Conservation (phyloP, 2,329 filamentous ascomycete genomes). For the Fusarium sp. region DNA sequence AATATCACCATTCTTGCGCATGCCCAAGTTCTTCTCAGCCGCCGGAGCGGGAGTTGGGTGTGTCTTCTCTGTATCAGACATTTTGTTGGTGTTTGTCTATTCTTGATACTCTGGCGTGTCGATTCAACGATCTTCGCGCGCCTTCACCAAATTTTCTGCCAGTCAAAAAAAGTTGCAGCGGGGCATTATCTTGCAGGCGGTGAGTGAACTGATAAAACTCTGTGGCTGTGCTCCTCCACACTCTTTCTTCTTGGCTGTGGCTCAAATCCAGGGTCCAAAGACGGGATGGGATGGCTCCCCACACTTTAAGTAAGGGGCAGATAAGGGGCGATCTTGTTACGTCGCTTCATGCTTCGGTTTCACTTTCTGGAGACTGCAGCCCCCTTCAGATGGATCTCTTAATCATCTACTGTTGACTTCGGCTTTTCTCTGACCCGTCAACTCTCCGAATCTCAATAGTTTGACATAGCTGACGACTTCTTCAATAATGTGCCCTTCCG, state of each 20-base stretch:
- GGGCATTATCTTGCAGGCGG: slow-evolving; percentile 37
- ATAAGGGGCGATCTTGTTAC: slow-evolving; percentile 38
- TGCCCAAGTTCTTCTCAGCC: slow-evolving; percentile 64
- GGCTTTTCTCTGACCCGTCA: slow-evolving; percentile 4
- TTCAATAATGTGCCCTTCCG: slow-evolving; percentile 27
- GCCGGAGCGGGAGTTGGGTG: slow-evolving; percentile 52
- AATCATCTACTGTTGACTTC: background rate
- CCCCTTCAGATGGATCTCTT: slow-evolving; percentile 20
- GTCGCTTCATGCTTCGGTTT: slow-evolving; percentile 40
- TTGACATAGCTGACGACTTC: slow-evolving; percentile 4
- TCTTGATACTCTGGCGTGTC: slow-evolving; percentile 18
- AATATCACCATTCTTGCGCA: slow-evolving; percentile 83
- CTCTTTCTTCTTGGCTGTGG: slow-evolving; percentile 30
- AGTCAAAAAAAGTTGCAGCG: slow-evolving; percentile 42
- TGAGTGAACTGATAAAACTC: slow-evolving; percentile 6
- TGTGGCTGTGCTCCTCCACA: slow-evolving; percentile 34
- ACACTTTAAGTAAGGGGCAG: slow-evolving; percentile 40
- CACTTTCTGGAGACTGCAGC: slow-evolving; percentile 23
- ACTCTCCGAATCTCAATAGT: slow-evolving; percentile 10
- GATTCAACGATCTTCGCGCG: slow-evolving; percentile 18
- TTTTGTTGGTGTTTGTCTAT: slow-evolving; percentile 46
- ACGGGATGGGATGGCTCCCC: slow-evolving; percentile 30
- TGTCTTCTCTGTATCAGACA: slow-evolving; percentile 56
- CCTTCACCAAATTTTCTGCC: slow-evolving; percentile 47
- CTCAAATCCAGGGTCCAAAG: slow-evolving; percentile 41